Evolutionary conservation across 2,329 filamentous ascomycete species (phyloP).

Genomic region (Penicillium griseofulvum): DNA sequence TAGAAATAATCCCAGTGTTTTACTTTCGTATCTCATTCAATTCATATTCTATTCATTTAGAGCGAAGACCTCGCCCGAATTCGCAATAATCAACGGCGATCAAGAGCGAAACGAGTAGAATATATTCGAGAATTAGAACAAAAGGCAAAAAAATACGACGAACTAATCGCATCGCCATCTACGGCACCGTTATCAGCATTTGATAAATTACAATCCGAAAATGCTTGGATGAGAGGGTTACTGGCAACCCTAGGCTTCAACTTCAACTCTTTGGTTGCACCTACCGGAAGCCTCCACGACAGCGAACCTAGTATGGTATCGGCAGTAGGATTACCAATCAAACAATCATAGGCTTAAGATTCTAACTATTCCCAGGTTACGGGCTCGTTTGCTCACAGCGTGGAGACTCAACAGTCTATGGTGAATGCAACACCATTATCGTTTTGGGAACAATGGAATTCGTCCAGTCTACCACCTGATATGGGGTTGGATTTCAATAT

Average conservation of each 20-base stretch:
- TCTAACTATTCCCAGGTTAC: background rate
- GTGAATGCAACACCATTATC: background rate
- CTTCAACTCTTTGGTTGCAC: background rate
- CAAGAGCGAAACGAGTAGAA: slow-evolving; percentile 7
- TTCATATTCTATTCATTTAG: background rate
- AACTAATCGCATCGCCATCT: background rate
- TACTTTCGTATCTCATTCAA: background rate
- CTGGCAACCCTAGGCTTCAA: background rate
- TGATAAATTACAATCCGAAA: slow-evolving; percentile 1
- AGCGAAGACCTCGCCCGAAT: slow-evolving; percentile 11
- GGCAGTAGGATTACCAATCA: background rate
- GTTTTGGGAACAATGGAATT: background rate
- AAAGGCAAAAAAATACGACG: slow-evolving; percentile 12
- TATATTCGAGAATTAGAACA: slow-evolving; percentile 11
- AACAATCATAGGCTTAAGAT: background rate
- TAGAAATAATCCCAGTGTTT: background rate
- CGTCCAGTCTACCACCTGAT: background rate
- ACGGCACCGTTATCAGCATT: background rate
- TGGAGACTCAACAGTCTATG: background rate
- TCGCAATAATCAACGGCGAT: slow-evolving; percentile 8
- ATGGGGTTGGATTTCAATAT: background rate
- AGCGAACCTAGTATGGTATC: background rate
- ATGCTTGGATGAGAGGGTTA: slow-evolving; percentile 4
- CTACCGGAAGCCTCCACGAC: background rate
- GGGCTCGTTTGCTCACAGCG: background rate